phyloP scores from a whole-genome alignment of 2,329 filamentous ascomycete species.

The Kalmusia sp. region DNA sequence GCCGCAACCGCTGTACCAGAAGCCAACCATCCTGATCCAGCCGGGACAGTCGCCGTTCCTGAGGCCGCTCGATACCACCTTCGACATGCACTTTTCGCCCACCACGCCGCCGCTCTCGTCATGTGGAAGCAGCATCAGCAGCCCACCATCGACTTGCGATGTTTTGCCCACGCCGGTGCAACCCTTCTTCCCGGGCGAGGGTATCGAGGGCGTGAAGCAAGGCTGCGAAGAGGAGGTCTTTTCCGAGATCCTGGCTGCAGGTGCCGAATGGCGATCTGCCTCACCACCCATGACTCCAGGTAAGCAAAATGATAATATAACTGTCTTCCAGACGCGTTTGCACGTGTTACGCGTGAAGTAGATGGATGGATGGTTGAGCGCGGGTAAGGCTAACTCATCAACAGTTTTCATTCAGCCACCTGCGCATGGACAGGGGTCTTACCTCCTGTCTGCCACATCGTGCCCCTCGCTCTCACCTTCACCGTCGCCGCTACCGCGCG shows the following conservation, averaged over 20 bases:
- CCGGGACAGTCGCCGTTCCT: conserved; percentile 63
- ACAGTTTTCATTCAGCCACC: conserved; percentile 72
- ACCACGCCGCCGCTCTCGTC: conserved; percentile 87
- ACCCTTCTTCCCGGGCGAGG: conserved; percentile 67
- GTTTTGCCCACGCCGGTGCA: conserved; percentile 83
- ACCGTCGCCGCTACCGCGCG: conserved; percentile 77
- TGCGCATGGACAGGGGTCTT: conserved; percentile 70
- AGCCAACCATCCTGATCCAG: conserved; percentile 74
- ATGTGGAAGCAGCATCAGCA: conserved; percentile 83
- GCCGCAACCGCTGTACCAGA: conserved; percentile 75
- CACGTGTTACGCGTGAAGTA: neutral
- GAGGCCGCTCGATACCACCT: conserved; percentile 76
- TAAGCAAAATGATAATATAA: conserved; percentile 64
- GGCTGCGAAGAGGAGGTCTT: conserved; percentile 73
- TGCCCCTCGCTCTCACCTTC: conserved; percentile 89
- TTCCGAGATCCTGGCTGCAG: conserved; percentile 73
- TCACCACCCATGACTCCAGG: conserved; percentile 91
- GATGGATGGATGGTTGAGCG: neutral
- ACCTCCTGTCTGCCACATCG: conserved; percentile 74
- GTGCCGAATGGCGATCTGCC: conserved; percentile 78
- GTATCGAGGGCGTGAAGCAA: conserved; percentile 55
- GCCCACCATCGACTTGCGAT: conserved; percentile 77
- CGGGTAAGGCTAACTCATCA: conserved; percentile 36
- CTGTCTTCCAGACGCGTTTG: neutral
- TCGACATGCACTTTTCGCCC: conserved; percentile 76